Evolutionary conservation across 176 grass and related monocot species (phyloP), one percentile per base, ranked within the genome.

Genomic region (Carex cristatella): DNA sequence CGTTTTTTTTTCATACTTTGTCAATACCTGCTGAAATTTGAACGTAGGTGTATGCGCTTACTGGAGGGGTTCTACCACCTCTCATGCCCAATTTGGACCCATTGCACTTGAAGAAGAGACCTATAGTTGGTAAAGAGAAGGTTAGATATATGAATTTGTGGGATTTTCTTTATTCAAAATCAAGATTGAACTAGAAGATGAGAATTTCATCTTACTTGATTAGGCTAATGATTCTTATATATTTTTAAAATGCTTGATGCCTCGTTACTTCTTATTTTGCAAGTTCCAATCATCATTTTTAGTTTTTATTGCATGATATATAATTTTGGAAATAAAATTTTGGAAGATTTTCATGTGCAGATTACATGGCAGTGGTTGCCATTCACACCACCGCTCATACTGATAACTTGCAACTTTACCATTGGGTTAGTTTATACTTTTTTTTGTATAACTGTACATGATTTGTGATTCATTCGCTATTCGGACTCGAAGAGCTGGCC

Each of bases 341-440:
- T 87, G 38, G 63, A 18, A 74, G 28, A 53, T 88, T 65, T 86
- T 61, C 65, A 27, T 93, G 27, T 86, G 81, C 93, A 98, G 96
- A 88, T 98, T 32, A 42, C 91, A 81, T 98, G 96, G 96, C 88
- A 87, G 81, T 98, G 96, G 96, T 86, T 95, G 80, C 88, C 96
- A 83, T 98, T 98, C 86, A 94, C 90, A 11, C 96, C 40, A 94
- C 93, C 23, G 93, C 96, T 23, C 88, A 93, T 76, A 75, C 90
- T 38, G 96, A 98, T 84, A 94, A 87, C 49, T 85, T 98, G 81
- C 93, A 95, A 75, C 89, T 98, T 11, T 98, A 85, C 81, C 96
- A 98, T 67, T 98, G 96, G 96, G 96, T 98, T 79, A 87, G 87
- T 85, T 16, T 90, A 63, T 77, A 55, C 65, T n/a, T 77, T 51